Evolutionary conservation across 805 yeast species (phyloP), one percentile per base, ranked within the genome.

Genomic region (Candida verbasci): DNA sequence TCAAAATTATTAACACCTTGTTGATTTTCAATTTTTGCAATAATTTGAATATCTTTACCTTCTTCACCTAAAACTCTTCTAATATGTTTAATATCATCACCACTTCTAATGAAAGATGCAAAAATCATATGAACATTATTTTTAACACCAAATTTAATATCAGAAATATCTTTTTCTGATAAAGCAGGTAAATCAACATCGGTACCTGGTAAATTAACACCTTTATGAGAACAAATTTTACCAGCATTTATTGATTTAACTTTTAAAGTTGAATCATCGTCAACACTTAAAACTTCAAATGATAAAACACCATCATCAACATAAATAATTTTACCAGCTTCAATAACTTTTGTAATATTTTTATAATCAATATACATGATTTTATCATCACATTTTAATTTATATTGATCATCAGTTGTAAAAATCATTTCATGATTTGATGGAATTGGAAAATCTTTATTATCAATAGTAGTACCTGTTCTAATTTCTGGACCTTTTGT

Each of bases 1-100:
- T 93, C 98, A 62, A 93, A 93, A 82, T 93, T 93, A 85, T 93
- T 89, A 58, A 93, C 97, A 78, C 98, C 98, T 73, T 93, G 98
- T 75, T 91, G 97, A 78, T 88, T 89, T 78, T 93, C 98, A 63
- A 93, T 91, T 80, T 93, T 93, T 64, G 87, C 83, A 56, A 93
- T 89, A 72, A 93, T 88, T 78, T 93, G 94, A 68, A 93, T 86
- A 59, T 86, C 85, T 70, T 82, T 82, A 64, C 98, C 98, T 37
- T 87, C 95, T 72, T 88, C 96, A 62, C 97, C 97, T 54, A 93
- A 76, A 42, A 91, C 97, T 60, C 80, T 73, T 72, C 98, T 85
- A 71, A 93, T 93, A 60, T 86, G 83, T 58, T 61, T 69, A 63
- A 93, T 84, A 69, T 93, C 98, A 48, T 85, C 69, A 55, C 86